Base-by-base conservation (phyloP, 331 rosid genomes). In the Arachis monticola region DNA sequence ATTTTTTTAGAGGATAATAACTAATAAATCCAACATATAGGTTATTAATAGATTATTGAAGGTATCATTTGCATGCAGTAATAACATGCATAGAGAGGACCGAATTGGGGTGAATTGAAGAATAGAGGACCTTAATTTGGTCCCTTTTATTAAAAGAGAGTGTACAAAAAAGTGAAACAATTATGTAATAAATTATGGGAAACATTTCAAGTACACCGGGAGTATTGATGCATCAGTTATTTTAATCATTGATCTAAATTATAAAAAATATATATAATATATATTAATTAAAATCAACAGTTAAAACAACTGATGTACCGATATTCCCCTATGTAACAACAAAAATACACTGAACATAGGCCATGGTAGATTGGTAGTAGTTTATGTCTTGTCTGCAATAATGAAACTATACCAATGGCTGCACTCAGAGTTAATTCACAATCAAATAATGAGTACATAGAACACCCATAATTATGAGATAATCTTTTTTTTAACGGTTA, bases 341-440 rank as follows among this genome's bases (percentile, higher is more conserved):
- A 50, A 7, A 30, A 55, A 9, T 10, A 27, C 5, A 27, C 2
- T 14, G 50, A 53, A 56, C 11, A 2, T 0, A 9, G 17, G 52
- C 11, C 64, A 53, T 10, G 52, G 17, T 69, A 22, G 27, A 22
- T 0, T 22, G 27, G 27, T 22, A 22, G 27, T 22, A 40, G 6
- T 50, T 13, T 11, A 74, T 55, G 58, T 32, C 53, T 55, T 1
- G 9, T 58, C 6, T 67, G 5, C 46, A 77, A 13, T 47, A 45
- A 70, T 75, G 64, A 60, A 64, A 76, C 69, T 67, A 35, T 2
- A 38, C 35, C 67, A 67, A 17, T 76, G 22, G 53, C 61, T 59
- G 9, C 6, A 67, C 17, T 17, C 2, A 6, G 47, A 7, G 10
- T 17, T 44, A 6, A 51, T 53, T 52, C 8, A 14, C 51, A 38